Percentiles rank a stretch among this genome's conserved stretches.
These are phyloP conservation scores for Aspergillus quadrilineatus DNA, from an alignment of 2,329 filamentous ascomycete species.

Conservation along the genomic window DNA sequence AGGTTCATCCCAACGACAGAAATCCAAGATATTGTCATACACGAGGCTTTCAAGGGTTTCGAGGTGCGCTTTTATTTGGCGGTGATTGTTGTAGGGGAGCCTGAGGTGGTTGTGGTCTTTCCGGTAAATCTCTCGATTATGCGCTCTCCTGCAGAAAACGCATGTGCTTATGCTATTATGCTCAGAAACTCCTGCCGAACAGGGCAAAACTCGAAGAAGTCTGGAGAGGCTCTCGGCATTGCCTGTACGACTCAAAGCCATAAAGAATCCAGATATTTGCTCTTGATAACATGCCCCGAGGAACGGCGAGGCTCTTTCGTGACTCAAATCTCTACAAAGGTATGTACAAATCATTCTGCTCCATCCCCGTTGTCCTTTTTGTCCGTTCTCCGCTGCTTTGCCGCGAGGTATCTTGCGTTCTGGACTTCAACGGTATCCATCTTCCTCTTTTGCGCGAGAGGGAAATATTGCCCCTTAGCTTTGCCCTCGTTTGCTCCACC, in stretches of 20 bases:
- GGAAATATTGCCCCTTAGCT: slow-evolving; percentile 58
- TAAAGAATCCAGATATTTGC: slow-evolving; percentile 28
- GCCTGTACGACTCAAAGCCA: slow-evolving; percentile 69
- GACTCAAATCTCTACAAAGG: slow-evolving; percentile 10
- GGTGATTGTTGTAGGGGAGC: slow-evolving; percentile 85
- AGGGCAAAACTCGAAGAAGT: slow-evolving; percentile 78
- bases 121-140: slow-evolving; percentile 53
- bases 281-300: background rate
- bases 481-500: slow-evolving; percentile 57
- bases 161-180: slow-evolving; percentile 2
- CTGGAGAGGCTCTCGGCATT: slow-evolving; percentile 81
- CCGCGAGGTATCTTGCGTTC: slow-evolving; percentile 59
- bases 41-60: slow-evolving; percentile 91
- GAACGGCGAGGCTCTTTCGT: background rate
- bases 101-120: slow-evolving; percentile 91
- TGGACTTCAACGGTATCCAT: slow-evolving; percentile 61
- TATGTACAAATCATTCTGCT: slow-evolving; percentile 15
- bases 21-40: slow-evolving; percentile 90
- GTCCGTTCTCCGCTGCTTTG: slow-evolving; percentile 47
- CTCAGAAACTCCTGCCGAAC: slow-evolving; percentile 66
- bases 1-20: slow-evolving; percentile 85
- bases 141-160: background rate
- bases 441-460: slow-evolving; percentile 55
- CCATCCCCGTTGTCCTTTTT: slow-evolving; percentile 18
- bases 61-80: slow-evolving; percentile 86